Evolutionary conservation across 352 stramenopile species (phyloP), one percentile per base, ranked within the genome.

Genomic region (Phytopythium litorale): DNA sequence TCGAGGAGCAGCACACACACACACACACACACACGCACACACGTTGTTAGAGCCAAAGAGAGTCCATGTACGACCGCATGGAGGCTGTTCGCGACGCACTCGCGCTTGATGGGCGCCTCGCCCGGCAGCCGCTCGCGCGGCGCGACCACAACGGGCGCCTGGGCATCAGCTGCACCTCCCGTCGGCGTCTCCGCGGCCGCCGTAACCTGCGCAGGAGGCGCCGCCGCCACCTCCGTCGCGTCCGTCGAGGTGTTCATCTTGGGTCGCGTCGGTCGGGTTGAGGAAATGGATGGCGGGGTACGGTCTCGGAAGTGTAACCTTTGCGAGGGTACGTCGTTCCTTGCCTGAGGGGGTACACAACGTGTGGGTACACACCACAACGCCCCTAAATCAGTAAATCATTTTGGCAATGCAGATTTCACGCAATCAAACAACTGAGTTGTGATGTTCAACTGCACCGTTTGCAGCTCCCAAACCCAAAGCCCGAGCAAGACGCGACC

Each of bases 51-150:
- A 35, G 18, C 18, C 25, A 3, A 21, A 5, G n/a, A 15, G n/a
- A 19, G 4, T 3, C 3, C 19, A 49, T 28, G 42, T 3, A 25
- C 42, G 19, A 32, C 5, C 28, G 28, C 28, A 32, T 32, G 28
- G 28, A 32, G 28, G 5, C 28, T 32, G 3, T 32, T 32, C 16
- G 16, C 38, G 49, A 58, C 53, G 21, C 25, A 60, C 54, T 60
- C 54, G 21, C 21, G 38, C 64, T 81, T 81, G 54, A 81, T 67
- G 0, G 66, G 70, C 38, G 73, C 73, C 65, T 81, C 73, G 49
- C 70, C 73, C 15, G 61, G 60, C 35, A 59, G 66, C 18, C 67
- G 64, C 37, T 25, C 37, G 16, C 54, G 54, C 21, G 23, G 18
- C 16, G 38, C 21, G 7, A 13, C 32, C 25, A 16, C 9, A 32